A percentile compares a stretch with the other conserved stretches of the same genome.
phyloP scores from a whole-genome alignment of 2,329 filamentous ascomycete species.

The Pezicula radicicola region DNA sequence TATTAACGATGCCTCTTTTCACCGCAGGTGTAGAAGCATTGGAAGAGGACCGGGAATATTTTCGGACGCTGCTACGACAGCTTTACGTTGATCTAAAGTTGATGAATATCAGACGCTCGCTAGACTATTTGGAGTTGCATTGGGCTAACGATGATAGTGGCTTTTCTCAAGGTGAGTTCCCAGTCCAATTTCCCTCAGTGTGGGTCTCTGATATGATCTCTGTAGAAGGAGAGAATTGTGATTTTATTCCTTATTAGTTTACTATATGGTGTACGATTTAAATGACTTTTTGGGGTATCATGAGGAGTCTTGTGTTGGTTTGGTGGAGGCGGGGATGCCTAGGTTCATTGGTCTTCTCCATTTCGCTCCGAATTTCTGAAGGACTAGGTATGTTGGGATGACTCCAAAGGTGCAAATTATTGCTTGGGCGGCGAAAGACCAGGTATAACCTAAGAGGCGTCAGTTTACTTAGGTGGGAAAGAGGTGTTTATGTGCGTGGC shows the following conservation, averaged over 20 bases:
- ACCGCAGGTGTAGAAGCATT: slow-evolving; percentile 5
- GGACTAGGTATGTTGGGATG: slow-evolving; percentile 18
- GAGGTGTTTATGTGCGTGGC: neutral
- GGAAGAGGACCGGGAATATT: slow-evolving; percentile 3
- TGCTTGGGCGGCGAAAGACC: slow-evolving; percentile 27
- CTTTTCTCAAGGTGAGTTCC: neutral
- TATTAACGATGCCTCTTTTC: slow-evolving; percentile 7
- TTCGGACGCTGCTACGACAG: slow-evolving; percentile 22
- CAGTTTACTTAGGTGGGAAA: neutral
- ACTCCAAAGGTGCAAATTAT: slow-evolving; percentile 25
- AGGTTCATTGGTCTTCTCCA: slow-evolving; percentile 12
- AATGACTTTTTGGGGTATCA: neutral
- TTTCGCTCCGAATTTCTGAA: slow-evolving; percentile 21
- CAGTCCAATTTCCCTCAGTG: neutral
- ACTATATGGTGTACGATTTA: too few relatives aligned
- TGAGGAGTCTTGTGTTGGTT: neutral
- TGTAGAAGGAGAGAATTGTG: neutral
- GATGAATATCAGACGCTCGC: slow-evolving; percentile 36
- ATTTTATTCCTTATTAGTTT: slow-evolving; percentile 1
- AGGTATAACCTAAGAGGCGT: slow-evolving; percentile 18
- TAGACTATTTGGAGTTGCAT: slow-evolving; percentile 36
- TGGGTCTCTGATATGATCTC: neutral
- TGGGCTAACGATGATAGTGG: slow-evolving; percentile 9
- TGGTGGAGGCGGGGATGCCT: neutral
- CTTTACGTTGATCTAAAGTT: slow-evolving; percentile 36